Percentiles rank a stretch among this genome's conserved stretches.
Conservation (phyloP, 371 early-diverging fungal genomes). For the Cokeromyces recurvatus region DNA sequence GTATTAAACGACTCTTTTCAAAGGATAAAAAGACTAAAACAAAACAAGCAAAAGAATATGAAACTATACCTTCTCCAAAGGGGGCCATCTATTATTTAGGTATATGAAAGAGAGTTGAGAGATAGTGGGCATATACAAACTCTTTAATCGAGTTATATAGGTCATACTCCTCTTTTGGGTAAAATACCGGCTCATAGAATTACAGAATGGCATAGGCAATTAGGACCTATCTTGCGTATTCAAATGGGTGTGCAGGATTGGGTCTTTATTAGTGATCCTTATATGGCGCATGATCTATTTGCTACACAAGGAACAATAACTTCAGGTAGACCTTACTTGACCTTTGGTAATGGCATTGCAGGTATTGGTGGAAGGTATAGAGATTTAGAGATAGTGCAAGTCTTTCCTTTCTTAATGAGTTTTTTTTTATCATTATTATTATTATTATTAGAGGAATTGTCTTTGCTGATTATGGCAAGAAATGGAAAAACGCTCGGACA, state of each 20-base stretch:
- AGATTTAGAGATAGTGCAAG: too few species aligned
- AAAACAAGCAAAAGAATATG: neutral
- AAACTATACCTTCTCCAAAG: neutral
- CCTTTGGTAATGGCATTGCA: constrained; percentile 8
- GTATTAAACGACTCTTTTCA: neutral
- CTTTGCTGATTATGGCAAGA: neutral
- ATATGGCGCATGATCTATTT: constrained; percentile 17
- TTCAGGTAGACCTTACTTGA: constrained; percentile 9
- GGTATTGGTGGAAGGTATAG: constrained; percentile 13
- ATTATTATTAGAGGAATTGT: constrained; percentile 1
- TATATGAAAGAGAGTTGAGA: neutral
- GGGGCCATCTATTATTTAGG: constrained; percentile 3
- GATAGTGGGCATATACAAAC: neutral
- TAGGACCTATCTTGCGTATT: constrained; percentile 15
- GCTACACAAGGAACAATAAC: constrained; percentile 2
- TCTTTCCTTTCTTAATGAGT: neutral
- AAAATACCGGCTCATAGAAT: constrained; percentile 4
- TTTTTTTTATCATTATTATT: neutral
- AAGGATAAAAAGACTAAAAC: neutral
- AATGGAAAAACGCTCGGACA: constrained; percentile 13
- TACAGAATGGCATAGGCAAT: constrained; percentile 16
- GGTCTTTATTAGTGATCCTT: constrained; percentile 15
- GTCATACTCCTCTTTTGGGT: constrained; percentile 10
- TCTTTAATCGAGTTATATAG: neutral
- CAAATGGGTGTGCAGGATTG: constrained; percentile 17